Conservation (phyloP, 495 filamentous ascomycete genomes). For the Mycothermus thermophilus region DNA sequence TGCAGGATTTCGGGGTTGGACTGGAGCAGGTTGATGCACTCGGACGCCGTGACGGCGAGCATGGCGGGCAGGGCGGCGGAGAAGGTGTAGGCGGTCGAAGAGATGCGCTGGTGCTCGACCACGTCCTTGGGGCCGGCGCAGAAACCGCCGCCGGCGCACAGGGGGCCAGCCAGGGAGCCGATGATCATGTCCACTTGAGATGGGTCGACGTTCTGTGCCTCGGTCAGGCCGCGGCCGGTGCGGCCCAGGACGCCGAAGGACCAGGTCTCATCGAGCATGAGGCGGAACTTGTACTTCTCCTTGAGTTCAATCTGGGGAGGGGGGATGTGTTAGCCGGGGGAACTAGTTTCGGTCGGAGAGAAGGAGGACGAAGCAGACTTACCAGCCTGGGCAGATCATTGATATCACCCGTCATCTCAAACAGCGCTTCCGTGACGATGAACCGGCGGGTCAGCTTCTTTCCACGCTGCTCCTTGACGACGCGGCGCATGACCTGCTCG, state of each 20-base stretch:
- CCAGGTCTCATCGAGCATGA: conserved; percentile 94
- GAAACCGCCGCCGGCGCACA: conserved; percentile 90
- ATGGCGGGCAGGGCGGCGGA: conserved; percentile 89
- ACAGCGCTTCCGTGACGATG: conserved; percentile 90
- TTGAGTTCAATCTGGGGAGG: conserved; percentile 56
- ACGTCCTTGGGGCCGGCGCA: conserved; percentile 83
- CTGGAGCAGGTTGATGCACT: conserved; percentile 72
- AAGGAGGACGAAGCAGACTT: conserved; percentile 17
- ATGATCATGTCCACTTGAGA: conserved; percentile 88
- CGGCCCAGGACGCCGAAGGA: conserved; percentile 88
- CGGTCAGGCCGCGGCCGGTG: conserved; percentile 81
- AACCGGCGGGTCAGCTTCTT: conserved; percentile 88
- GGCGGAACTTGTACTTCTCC: conserved; percentile 87
- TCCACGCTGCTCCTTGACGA: conserved; percentile 71
- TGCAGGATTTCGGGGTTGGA: conserved; percentile 63
- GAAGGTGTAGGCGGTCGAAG: conserved; percentile 80
- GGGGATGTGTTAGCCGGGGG: conserved; percentile 29
- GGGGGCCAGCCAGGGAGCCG: conserved; percentile 76
- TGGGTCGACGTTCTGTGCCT: conserved; percentile 90
- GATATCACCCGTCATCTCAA: conserved; percentile 81
- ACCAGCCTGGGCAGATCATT: conserved; percentile 74
- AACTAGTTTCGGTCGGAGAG: neutral
- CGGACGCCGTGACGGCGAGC: conserved; percentile 85
- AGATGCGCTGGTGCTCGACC: conserved; percentile 88
- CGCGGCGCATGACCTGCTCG: conserved; percentile 69